Conservation (phyloP, 2,329 filamentous ascomycete genomes). For the Kalmusia sp. region DNA sequence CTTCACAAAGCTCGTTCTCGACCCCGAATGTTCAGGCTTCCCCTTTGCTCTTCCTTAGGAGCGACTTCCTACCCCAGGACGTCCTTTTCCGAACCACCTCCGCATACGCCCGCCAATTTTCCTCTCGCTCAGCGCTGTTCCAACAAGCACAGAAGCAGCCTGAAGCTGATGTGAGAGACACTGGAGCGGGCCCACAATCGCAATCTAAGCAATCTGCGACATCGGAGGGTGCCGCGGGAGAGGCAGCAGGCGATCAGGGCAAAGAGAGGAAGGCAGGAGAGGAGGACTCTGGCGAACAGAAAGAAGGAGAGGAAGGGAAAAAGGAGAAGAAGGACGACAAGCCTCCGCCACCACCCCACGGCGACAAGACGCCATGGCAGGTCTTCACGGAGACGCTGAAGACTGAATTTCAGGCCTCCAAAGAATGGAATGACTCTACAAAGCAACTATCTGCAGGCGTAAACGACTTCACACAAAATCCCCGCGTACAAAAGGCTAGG, state of each 20-base stretch:
- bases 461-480: constrained; percentile 91
- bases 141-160: constrained; percentile 46
- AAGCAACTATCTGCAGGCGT: constrained; percentile 90
- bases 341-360: constrained; percentile 91
- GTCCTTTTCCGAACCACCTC: constrained; percentile 50
- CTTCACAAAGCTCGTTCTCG: constrained; percentile 26
- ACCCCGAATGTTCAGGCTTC: constrained; percentile 24
- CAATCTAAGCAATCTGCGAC: constrained; percentile 52
- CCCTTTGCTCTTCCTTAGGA: constrained; percentile 48
- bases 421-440: constrained; percentile 99
- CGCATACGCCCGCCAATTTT: constrained; percentile 53
- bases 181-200: constrained; percentile 31
- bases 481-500: constrained; percentile 83
- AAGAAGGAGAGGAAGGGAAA: constrained; percentile 55
- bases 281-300: constrained; percentile 56
- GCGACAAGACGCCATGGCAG: constrained; percentile 98
- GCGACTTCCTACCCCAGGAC: constrained; percentile 50
- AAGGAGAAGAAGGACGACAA: constrained; percentile 66
- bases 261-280: constrained; percentile 53
- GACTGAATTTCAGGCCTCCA: constrained; percentile 92
- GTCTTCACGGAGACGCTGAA: constrained; percentile 98
- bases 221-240: constrained; percentile 38
- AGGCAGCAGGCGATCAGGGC: constrained; percentile 45
- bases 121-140: constrained; percentile 44
- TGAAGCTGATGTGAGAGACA: constrained; percentile 43